Conservation (phyloP, 1,284 basidiomycete genomes). For the Salmacisia buchloeana region DNA sequence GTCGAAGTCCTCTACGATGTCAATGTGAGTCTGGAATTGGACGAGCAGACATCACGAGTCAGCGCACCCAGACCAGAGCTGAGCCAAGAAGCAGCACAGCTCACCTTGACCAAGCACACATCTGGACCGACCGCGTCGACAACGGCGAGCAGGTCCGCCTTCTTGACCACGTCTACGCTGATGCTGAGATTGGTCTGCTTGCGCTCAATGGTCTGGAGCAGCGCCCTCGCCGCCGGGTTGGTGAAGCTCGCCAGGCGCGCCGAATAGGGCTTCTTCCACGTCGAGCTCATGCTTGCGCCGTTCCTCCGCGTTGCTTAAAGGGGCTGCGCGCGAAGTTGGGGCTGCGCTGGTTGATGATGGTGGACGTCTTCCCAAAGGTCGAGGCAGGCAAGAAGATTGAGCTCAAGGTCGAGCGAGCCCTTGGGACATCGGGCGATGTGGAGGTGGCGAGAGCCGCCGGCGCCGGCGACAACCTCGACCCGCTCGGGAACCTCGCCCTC, state of each 20-base stretch:
- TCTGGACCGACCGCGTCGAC: constrained; percentile 81
- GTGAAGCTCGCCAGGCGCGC: constrained; percentile 27
- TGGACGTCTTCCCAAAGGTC: not conserved
- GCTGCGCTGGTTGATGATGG: not conserved
- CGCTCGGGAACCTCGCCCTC: too few species aligned
- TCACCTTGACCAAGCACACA: constrained; percentile 83
- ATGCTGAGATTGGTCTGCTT: constrained; percentile 91
- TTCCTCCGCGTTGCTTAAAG: not conserved
- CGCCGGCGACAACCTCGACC: not conserved
- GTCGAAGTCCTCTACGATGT: constrained; percentile 90
- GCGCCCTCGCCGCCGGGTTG: constrained; percentile 37
- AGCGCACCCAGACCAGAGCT: not conserved
- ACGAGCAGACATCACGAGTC: not conserved
- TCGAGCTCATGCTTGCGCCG: constrained; percentile 23
- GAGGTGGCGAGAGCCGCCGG: too few species aligned
- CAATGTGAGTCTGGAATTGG: constrained; percentile 91
- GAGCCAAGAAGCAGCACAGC: too few species aligned
- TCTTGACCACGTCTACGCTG: constrained; percentile 85
- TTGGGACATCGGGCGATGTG: not conserved
- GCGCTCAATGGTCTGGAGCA: constrained; percentile 76
- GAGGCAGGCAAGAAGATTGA: not conserved
- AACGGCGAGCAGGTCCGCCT: constrained; percentile 74
- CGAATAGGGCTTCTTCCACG: constrained; percentile 27
- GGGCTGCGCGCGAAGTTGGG: not conserved
- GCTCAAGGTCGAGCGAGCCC: not conserved